Evolutionary conservation across 768 basidiomycete genomes (phyloP).

Genomic region (Butyriboletus loyo): DNA sequence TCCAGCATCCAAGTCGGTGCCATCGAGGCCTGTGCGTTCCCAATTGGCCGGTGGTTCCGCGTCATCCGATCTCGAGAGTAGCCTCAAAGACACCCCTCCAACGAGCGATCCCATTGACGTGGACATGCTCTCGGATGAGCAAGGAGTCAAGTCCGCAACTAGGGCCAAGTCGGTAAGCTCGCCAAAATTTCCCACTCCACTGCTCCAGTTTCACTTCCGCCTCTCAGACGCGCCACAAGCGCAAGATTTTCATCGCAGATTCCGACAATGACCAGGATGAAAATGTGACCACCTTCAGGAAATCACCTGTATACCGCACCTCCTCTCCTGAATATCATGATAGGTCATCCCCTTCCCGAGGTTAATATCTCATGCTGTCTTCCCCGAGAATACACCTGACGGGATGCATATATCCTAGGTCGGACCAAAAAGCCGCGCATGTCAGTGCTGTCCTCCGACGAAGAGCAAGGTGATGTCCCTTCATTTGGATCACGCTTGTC

Average conservation of each 20-base stretch:
- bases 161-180: constrained; percentile 33
- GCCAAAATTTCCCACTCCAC: neutral
- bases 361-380: constrained; percentile 9
- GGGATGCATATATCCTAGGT: constrained; percentile 28
- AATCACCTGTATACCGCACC: constrained; percentile 18
- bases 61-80: constrained; percentile 50
- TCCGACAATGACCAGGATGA: constrained; percentile 61
- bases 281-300: neutral
- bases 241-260: constrained; percentile 65
- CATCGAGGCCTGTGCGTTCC: constrained; percentile 33
- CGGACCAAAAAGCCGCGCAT: constrained; percentile 62
- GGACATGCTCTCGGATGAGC: constrained; percentile 58
- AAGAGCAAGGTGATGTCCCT: constrained; percentile 38
- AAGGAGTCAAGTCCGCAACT: constrained; percentile 38
- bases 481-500: constrained; percentile 60
- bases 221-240: constrained; percentile 49
- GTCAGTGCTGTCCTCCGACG: constrained; percentile 47
- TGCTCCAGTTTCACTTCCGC: neutral
- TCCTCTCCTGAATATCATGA: constrained; percentile 29
- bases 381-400: constrained; percentile 1
- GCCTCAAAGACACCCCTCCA: constrained; percentile 59
- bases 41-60: constrained; percentile 38
- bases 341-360: constrained; percentile 28
- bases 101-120: constrained; percentile 78
- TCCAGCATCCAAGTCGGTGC: constrained; percentile 36